A percentile compares a stretch with the other conserved stretches of the same genome.
Evolutionary conservation across 2,329 filamentous ascomycete species (phyloP).

Genomic region (Clonostachys sp.): DNA sequence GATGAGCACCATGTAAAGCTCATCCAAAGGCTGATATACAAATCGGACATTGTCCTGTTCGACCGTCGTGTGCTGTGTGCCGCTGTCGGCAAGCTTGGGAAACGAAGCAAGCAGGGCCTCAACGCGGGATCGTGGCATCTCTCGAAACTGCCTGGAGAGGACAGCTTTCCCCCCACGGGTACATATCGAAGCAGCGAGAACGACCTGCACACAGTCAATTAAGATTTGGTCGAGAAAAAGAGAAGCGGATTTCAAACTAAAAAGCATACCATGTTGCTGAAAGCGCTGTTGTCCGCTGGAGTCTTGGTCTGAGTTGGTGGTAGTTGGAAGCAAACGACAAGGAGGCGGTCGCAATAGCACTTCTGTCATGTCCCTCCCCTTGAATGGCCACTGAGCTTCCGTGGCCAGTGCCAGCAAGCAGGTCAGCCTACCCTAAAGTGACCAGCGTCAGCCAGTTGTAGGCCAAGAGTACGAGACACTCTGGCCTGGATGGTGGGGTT

Average conservation of each 20-base stretch:
- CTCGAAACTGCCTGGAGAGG: slow-evolving; percentile 93
- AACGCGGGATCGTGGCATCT: slow-evolving; percentile 94
- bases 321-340: no score
- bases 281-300: no score
- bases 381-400: no score
- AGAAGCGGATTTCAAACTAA: no score
- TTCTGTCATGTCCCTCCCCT: no score
- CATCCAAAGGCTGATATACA: slow-evolving; percentile 97
- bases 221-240: no score
- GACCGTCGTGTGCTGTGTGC: slow-evolving; percentile 95
- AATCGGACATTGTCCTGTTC: slow-evolving; percentile 99
- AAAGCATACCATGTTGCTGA: no score
- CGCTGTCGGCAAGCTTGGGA: slow-evolving; percentile 92
- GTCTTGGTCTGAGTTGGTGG: no score
- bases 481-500: slow-evolving; percentile 1
- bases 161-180: slow-evolving; percentile 98
- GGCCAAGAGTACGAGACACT: not conserved
- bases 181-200: slow-evolving; percentile 98
- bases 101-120: slow-evolving; percentile 96
- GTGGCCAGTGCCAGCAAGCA: no score
- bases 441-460: no score
- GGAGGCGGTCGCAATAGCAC: no score
- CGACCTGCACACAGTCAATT: slow-evolving; percentile 58
- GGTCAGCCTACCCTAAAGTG: no score
- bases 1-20: slow-evolving; percentile 99